Base-by-base conservation (phyloP, 768 basidiomycete genomes). In the Trametes cingulata region DNA sequence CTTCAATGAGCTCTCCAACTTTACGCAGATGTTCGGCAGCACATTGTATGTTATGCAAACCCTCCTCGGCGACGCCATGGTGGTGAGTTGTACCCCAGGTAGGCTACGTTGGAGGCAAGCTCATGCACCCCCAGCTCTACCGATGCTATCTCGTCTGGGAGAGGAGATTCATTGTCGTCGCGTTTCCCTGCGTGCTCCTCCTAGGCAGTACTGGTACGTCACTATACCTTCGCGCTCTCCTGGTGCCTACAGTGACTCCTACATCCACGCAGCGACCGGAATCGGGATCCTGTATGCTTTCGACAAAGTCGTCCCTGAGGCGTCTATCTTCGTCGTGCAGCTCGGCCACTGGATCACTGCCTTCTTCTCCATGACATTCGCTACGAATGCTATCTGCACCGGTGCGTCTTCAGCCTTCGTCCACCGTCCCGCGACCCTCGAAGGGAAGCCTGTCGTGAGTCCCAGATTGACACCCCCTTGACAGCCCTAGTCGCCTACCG, bases 21-120 rank as follows among this genome's bases (percentile, higher is more conserved):
- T 73, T 39, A 74, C 75, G 15, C 72, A 77, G 41, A 62, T 75
- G 29, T 73, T 77, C 58, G 74, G 73, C 33, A 76, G 73, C 52
- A 68, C 75, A 14, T 65, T 76, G 35, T 77, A 76, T 60, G 67
- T 73, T n/a, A 56, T 68, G 2, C 77, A 78, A 62, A 77, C 76
- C 5, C 63, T 77, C 22, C 66, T 77, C 0, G 77, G 76, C 14
- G 77, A 77, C 54, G 55, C 35, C 22, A 54, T 61, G 55, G 55
- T 56, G 37, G 55, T 56, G 24, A 20, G 51, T 36, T 10, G 19
- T 20, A 3, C 20, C 40, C 45, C 24, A n/a, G 8, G 12, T 48
- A 15, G 37, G 36, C 14, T 14, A 33, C 19, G 43, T 37, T 36
- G 37, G 17, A 13, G 22, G 33, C 76, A 73, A 69, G 67, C 65